phyloP scores from a whole-genome alignment of 2,329 filamentous ascomycete genomes.

The Diaporthe amygdali region DNA sequence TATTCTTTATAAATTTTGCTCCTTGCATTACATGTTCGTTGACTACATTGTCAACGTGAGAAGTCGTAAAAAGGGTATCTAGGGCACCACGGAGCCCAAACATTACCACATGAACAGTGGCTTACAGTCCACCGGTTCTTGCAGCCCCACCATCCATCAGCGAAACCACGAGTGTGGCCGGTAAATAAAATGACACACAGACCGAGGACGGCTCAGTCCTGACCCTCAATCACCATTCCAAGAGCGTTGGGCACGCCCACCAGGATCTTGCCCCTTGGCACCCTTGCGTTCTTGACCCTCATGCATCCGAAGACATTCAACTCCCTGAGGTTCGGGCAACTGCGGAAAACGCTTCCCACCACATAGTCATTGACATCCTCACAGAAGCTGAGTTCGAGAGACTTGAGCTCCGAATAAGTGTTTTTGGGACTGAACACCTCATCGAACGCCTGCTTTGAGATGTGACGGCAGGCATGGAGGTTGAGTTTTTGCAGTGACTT shows the following conservation, averaged over 20 bases:
- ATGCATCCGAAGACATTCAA: constrained; percentile 71
- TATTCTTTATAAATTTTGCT: not conserved
- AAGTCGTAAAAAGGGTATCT: not conserved
- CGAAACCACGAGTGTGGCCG: not conserved
- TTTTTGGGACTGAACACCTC: constrained; percentile 69
- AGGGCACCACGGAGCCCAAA: not conserved
- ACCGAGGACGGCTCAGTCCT: constrained; percentile 27
- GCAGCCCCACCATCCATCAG: not conserved
- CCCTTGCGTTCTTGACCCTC: constrained; percentile 59
- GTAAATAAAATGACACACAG: not conserved
- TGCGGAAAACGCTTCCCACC: constrained; percentile 66
- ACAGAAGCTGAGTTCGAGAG: constrained; percentile 81
- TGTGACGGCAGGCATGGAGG: constrained; percentile 84
- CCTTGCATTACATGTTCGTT: not conserved
- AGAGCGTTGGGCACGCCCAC: constrained; percentile 64
- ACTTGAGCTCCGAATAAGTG: constrained; percentile 69
- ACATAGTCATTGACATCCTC: constrained; percentile 70
- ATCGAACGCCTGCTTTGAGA: constrained; percentile 73
- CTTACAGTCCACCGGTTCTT: not conserved
- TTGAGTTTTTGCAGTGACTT: constrained; percentile 69
- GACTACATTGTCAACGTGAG: not conserved
- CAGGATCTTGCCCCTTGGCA: constrained; percentile 60
- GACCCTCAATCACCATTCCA: constrained; percentile 65
- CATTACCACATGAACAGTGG: not conserved
- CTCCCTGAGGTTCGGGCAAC: constrained; percentile 64